phyloP scores from a whole-genome alignment of 169 alveolate genomes.

The Perkinsus marinus region DNA sequence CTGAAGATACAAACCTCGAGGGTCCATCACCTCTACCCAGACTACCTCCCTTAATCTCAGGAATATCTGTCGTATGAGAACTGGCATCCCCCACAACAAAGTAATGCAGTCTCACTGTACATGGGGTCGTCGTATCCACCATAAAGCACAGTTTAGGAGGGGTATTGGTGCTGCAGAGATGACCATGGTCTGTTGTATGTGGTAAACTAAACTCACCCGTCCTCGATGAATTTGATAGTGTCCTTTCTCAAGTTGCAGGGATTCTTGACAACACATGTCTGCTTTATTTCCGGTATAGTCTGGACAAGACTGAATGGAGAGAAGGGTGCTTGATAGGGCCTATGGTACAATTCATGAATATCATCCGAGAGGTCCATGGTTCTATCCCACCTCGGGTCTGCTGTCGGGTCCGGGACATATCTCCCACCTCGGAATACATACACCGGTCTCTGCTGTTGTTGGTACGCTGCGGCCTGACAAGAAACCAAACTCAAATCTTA shows the following conservation, averaged over 20 bases:
- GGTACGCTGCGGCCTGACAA: neutral
- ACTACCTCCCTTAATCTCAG: neutral
- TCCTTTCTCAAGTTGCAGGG: constrained; percentile 14
- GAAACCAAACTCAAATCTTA: neutral
- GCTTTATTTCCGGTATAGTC: constrained; percentile 4
- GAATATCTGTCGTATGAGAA: neutral
- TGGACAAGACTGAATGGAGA: neutral
- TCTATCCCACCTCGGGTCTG: neutral
- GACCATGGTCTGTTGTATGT: neutral
- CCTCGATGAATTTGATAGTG: neutral
- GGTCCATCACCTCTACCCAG: neutral
- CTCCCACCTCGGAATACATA: neutral
- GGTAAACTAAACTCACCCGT: neutral
- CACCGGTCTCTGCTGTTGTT: neutral
- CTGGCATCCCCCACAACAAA: neutral
- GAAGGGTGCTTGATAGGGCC: neutral
- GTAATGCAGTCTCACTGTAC: neutral
- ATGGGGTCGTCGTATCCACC: neutral
- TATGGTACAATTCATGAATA: neutral
- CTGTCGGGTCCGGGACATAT: neutral
- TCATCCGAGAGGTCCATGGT: neutral
- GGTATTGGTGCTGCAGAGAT: neutral
- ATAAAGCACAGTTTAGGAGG: neutral
- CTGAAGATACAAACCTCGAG: neutral
- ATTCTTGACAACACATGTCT: constrained; percentile 17